Conservation (phyloP, 73 alveolate species). For the Paramecium tetraurelia region DNA sequence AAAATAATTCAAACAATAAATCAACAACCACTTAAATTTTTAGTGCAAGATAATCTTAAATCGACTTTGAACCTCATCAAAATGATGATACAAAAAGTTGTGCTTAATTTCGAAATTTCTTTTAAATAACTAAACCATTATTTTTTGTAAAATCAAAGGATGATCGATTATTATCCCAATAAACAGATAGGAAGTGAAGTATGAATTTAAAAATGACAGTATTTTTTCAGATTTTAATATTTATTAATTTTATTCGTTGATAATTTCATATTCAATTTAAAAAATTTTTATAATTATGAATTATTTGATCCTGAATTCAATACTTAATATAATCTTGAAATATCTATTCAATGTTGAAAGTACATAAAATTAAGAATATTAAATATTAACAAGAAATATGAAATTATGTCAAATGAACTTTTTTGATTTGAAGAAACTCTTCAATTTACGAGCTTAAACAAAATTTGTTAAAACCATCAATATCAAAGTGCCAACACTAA, state of each 20-base stretch:
- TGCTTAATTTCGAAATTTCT: neutral
- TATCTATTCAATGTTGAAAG: neutral
- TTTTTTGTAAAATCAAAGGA: neutral
- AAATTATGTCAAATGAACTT: neutral
- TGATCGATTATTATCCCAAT: neutral
- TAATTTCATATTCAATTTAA: too few species aligned
- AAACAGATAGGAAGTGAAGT: neutral
- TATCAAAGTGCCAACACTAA: neutral
- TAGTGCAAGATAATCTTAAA: neutral
- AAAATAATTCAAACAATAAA: neutral
- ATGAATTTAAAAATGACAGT: neutral
- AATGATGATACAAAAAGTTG: neutral
- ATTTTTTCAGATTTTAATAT: neutral
- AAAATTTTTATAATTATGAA: too few species aligned
- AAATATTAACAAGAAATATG: neutral
- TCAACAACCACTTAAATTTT: neutral
- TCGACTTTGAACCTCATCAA: neutral
- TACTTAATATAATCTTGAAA: too few species aligned
- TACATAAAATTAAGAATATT: neutral
- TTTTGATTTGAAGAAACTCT: conserved; percentile 1
- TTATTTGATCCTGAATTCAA: neutral
- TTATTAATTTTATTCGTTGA: neutral
- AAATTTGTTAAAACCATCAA: neutral
- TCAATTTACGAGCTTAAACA: neutral
- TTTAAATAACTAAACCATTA: neutral